Percentiles rank a stretch among this genome's conserved stretches.
Conservation (phyloP, 306 rosid genomes). For the Casuarina glauca region DNA sequence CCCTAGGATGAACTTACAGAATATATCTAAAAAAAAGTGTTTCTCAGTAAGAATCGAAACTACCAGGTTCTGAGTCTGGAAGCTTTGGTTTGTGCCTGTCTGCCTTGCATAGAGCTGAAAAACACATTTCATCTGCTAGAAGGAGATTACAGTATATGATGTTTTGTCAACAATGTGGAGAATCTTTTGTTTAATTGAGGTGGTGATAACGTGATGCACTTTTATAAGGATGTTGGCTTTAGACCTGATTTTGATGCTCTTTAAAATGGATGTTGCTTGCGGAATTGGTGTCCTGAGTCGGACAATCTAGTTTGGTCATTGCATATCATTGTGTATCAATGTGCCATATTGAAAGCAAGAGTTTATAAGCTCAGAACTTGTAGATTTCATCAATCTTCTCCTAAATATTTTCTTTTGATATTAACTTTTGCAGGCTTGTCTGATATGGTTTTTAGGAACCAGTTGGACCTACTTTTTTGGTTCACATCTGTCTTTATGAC, state of each 20-base stretch:
- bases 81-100: background rate
- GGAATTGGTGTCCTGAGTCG: background rate
- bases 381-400: background rate
- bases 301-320: no score
- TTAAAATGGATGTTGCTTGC: background rate
- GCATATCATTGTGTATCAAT: background rate
- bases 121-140: background rate
- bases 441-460: background rate
- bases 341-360: background rate
- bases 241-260: background rate
- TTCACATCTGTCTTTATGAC: background rate
- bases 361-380: background rate
- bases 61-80: background rate
- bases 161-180: constrained; percentile 2
- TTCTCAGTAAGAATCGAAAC: background rate
- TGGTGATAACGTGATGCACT: background rate
- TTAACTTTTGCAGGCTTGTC: background rate
- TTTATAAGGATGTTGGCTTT: background rate
- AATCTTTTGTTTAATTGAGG: background rate
- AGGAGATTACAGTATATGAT: background rate
- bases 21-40: background rate
- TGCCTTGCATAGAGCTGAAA: background rate
- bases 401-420: background rate
- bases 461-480: background rate
- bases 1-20: background rate